Percentiles rank a stretch among this genome's conserved stretches.
phyloP scores from a whole-genome alignment of 352 stramenopile species.

The Globisporangium orthogonon region DNA sequence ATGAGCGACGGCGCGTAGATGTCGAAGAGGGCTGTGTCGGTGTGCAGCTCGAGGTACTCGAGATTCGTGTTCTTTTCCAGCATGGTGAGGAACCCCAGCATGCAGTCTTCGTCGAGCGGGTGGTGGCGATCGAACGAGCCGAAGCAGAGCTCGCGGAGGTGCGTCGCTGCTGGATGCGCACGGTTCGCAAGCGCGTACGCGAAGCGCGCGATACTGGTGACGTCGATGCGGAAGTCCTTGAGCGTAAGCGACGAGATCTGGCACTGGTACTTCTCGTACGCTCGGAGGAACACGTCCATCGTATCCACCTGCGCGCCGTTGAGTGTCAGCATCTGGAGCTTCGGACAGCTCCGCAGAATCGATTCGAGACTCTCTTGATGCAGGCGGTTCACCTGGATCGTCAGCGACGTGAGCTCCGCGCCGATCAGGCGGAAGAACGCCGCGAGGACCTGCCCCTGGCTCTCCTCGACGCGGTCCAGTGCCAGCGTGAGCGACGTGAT shows the following conservation, averaged over 20 bases:
- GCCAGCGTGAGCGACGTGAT: constrained; percentile 19
- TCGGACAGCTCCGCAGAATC: constrained; percentile 21
- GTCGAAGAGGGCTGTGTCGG: constrained; percentile 8
- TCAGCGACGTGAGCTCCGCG: constrained; percentile 15
- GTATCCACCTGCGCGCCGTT: constrained; percentile 22
- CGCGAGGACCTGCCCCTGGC: constrained; percentile 17
- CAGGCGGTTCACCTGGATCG: constrained; percentile 20
- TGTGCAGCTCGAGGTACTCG: constrained; percentile 13
- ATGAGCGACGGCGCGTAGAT: constrained; percentile 10
- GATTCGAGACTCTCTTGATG: constrained; percentile 16
- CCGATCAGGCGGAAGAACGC: constrained; percentile 21
- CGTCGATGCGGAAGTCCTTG: constrained; percentile 12
- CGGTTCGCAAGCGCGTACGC: constrained; percentile 4
- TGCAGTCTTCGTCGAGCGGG: constrained; percentile 10
- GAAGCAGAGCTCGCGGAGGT: constrained; percentile 13
- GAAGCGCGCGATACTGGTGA: constrained; percentile 6
- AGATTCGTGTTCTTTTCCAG: constrained; percentile 5
- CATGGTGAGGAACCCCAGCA: constrained; percentile 8
- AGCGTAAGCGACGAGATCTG: constrained; percentile 10
- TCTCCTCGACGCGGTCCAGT: constrained; percentile 15
- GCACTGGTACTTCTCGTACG: constrained; percentile 10
- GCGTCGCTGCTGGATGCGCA: neutral
- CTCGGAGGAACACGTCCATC: constrained; percentile 19
- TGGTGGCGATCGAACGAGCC: constrained; percentile 9
- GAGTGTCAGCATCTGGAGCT: constrained; percentile 15